A percentile compares a stretch with the other conserved stretches of the same genome.
phyloP scores from a whole-genome alignment of 2,329 filamentous ascomycete genomes.

The Cladosporium colombiae region DNA sequence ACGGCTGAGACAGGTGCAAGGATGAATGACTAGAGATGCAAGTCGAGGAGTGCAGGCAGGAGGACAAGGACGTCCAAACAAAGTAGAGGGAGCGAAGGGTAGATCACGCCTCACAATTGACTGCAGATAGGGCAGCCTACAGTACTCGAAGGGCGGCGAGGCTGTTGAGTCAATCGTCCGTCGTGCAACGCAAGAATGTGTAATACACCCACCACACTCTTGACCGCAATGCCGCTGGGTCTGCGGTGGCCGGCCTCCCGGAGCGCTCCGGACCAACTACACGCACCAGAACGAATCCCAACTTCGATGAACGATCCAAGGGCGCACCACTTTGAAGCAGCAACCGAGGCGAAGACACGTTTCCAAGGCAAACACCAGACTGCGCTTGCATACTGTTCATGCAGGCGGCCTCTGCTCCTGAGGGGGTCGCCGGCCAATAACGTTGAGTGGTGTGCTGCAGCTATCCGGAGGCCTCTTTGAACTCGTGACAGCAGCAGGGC shows the following conservation, averaged over 20 bases:
- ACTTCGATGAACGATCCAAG: background rate
- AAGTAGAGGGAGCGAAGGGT: background rate
- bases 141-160: slow-evolving; percentile 8
- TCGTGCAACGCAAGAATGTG: background rate
- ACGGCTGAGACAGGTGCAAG: slow-evolving; percentile 18
- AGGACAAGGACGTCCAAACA: slow-evolving; percentile 1
- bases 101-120: background rate
- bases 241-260: slow-evolving; percentile 4
- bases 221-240: background rate
- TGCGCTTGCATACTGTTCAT: slow-evolving; percentile 10
- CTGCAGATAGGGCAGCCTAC: slow-evolving; percentile 10
- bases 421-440: background rate
- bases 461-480: slow-evolving; percentile 13
- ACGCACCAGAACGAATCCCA: background rate
- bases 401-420: slow-evolving; percentile 13
- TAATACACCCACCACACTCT: background rate
- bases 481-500: slow-evolving; percentile 2
- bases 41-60: slow-evolving; percentile 9
- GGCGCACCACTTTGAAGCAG: slow-evolving; percentile 1
- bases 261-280: background rate
- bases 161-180: slow-evolving; percentile 10
- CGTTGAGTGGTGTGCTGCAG: background rate
- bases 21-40: slow-evolving; percentile 11
- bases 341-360: slow-evolving; percentile 12
- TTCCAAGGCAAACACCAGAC: slow-evolving; percentile 15